phyloP scores from a whole-genome alignment of 2,329 filamentous ascomycete genomes.

The Massarina eburnea region DNA sequence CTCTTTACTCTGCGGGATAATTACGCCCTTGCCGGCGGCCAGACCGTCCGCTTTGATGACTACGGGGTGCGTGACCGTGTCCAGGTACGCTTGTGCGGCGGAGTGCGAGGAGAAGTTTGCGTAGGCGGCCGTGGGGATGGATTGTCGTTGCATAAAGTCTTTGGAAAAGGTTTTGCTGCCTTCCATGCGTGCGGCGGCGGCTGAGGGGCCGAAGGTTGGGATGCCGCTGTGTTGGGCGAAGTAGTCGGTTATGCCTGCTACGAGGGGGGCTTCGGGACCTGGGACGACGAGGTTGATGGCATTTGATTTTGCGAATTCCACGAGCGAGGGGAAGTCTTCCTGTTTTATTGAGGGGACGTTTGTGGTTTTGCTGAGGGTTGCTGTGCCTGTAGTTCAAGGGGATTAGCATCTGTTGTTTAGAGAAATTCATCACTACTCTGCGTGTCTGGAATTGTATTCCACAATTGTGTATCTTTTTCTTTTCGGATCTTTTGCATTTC shows the following conservation, averaged over 20 bases:
- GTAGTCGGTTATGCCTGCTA: slow-evolving; percentile 83
- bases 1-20: slow-evolving; percentile 78
- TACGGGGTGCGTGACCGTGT: slow-evolving; percentile 37
- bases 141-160: slow-evolving; percentile 92
- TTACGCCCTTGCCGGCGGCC: slow-evolving; percentile 93
- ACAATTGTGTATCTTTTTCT: too few species aligned
- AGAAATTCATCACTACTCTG: too few species aligned
- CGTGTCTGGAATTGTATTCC: too few species aligned
- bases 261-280: slow-evolving; percentile 90
- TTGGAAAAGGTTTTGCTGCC: slow-evolving; percentile 97
- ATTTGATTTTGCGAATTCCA: slow-evolving; percentile 72
- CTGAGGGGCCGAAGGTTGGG: slow-evolving; percentile 81
- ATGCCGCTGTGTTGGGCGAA: slow-evolving; percentile 68
- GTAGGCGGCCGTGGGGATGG: slow-evolving; percentile 88
- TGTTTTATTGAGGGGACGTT: slow-evolving; percentile 71
- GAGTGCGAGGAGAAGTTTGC: slow-evolving; percentile 83
- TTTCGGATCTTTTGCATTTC: too few species aligned
- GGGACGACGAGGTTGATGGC: slow-evolving; percentile 81
- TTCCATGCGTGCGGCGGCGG: slow-evolving; percentile 85
- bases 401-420: slow-evolving; percentile 26
- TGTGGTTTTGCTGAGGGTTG: slow-evolving; percentile 64
- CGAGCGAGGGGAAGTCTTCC: slow-evolving; percentile 76
- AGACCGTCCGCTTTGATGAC: slow-evolving; percentile 94
- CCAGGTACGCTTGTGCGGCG: slow-evolving; percentile 70
- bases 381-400: slow-evolving; percentile 34